Percentiles rank a stretch among this genome's conserved stretches.
Conservation (phyloP, 768 basidiomycete genomes). For the Auricularia heimuer region DNA sequence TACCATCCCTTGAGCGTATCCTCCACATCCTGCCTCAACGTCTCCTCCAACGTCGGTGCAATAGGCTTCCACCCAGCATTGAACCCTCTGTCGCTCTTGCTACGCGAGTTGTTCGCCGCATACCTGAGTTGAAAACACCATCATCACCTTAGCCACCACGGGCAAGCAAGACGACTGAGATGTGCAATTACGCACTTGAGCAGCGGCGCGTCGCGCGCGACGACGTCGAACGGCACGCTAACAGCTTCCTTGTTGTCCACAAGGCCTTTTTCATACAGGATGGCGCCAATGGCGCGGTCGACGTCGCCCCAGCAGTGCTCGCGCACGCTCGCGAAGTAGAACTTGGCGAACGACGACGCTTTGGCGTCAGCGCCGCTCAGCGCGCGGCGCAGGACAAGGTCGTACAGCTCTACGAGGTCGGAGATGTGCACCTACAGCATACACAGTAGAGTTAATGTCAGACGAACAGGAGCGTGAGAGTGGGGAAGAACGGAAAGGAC, state of each 20-base stretch:
- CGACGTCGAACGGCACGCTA: conserved; percentile 5
- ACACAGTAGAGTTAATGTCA: not conserved
- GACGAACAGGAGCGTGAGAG: not conserved
- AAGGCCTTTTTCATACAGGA: conserved; percentile 10
- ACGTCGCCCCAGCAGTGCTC: conserved; percentile 16
- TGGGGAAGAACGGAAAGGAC: not conserved
- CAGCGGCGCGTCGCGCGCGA: not conserved
- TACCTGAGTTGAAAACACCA: not conserved
- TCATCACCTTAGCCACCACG: not conserved
- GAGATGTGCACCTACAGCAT: conserved; percentile 15
- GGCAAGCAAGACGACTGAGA: no score
- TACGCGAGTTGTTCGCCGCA: not conserved
- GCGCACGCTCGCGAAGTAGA: conserved; percentile 17
- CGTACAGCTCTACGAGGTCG: conserved; percentile 17
- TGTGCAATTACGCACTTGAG: not conserved
- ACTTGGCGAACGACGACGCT: conserved; percentile 14
- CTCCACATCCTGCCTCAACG: not conserved
- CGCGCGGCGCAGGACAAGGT: conserved; percentile 15
- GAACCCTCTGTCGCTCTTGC: not conserved
- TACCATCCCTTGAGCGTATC: not conserved
- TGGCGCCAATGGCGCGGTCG: conserved; percentile 9
- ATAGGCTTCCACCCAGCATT: not conserved
- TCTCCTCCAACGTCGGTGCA: not conserved
- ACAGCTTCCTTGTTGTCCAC: conserved; percentile 9
- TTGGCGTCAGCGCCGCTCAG: conserved; percentile 10